Evolutionary conservation across 768 basidiomycete species (phyloP), one percentile per base, ranked within the genome.

Genomic region (Hemileccinum impolitum): DNA sequence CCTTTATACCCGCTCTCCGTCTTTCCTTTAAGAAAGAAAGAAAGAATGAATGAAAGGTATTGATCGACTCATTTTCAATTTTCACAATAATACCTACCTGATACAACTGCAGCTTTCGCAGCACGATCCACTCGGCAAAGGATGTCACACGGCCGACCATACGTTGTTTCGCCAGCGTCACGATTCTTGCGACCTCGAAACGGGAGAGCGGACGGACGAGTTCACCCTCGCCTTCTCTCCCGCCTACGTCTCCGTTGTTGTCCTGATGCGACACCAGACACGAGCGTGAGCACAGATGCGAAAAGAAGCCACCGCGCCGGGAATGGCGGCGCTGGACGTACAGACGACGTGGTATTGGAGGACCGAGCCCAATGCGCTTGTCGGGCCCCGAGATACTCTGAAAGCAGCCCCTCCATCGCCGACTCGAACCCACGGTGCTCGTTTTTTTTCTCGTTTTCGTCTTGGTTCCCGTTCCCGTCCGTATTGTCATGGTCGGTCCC

Each of bases 51-150:
- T n/a, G n/a, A n/a, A n/a, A 1, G 19, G 11, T 1, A 3, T 13
- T 23, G 34, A 35, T 39, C 2, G 19, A 41, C 21, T 17, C 4
- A 7, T 6, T 26, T n/a, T 17, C 17, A 3, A 17, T 9, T 6
- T 6, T n/a, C 19, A 39, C 7, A 19, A 2, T 10, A n/a, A 25
- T 3, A 28, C 62, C 0, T 47, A 67, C 66, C 39, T 70, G 72
- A 30, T 64, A 65, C 13, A 82, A 46, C 58, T 75, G 76, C 39
- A 82, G 66, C 55, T 75, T 80, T 39, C 78, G 71, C 43, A 70
- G 37, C 23, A 63, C 53, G 23, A 79, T 65, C 18, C 63, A 62
- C 37, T 75, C 69, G 5, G 58, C 54, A 36, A 63, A 45, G 13
- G 67, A 62, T 41, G 55, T 50, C 31, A 50, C 43, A 17, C 62